Percentiles rank a stretch among this genome's conserved stretches.
Evolutionary conservation across 208 protist species (phyloP).

Genomic region (Trypanosoma caninum): DNA sequence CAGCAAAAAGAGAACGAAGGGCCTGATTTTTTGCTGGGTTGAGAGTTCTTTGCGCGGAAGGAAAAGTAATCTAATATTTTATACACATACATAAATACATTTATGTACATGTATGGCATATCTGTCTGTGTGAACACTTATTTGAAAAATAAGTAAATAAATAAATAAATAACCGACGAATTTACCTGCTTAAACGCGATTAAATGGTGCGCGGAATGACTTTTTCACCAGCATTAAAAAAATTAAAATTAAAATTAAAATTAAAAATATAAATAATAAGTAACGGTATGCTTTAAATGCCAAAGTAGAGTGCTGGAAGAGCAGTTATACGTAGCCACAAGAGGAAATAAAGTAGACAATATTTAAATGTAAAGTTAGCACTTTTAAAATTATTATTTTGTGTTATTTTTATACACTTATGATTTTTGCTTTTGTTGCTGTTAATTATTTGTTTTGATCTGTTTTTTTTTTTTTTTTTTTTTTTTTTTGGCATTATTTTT

Average conservation of each 20-base stretch:
- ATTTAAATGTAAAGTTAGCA: background rate
- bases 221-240: background rate
- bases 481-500: conserved; percentile 6
- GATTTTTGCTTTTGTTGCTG: background rate
- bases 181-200: no score
- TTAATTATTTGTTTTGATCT: background rate
- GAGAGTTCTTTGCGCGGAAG: no score
- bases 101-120: no score
- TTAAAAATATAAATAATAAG: background rate
- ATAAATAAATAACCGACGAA: no score
- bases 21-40: no score
- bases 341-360: background rate
- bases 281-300: no score
- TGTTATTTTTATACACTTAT: background rate
- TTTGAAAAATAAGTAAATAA: no score
- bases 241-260: background rate
- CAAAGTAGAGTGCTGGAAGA: background rate
- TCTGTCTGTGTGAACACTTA: no score
- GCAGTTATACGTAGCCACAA: background rate
- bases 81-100: background rate
- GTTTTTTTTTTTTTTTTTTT: background rate
- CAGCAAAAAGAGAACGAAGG: conserved; percentile 10
- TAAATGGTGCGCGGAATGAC: no score
- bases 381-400: background rate
- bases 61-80: background rate